A percentile compares a stretch with the other conserved stretches of the same genome.
Evolutionary conservation across 305 asterid genomes (phyloP).

Genomic region (Fraxinus nigra): DNA sequence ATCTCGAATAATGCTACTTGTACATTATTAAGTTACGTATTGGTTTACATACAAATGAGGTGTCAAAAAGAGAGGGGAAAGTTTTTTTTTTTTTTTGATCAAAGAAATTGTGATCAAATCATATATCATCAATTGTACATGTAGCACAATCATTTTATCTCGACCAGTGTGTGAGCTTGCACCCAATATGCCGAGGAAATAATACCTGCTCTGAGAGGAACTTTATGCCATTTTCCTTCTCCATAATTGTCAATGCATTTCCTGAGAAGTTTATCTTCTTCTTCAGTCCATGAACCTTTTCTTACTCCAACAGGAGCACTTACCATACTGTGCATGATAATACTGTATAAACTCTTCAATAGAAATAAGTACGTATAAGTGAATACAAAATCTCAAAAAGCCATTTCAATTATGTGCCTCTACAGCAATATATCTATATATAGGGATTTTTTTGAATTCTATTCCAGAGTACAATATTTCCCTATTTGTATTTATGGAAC

Average conservation of each 20-base stretch:
- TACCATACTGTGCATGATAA: neutral
- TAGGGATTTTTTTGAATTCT: neutral
- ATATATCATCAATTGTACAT: too few species aligned
- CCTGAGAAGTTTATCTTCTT: constrained; percentile 28
- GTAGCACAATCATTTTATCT: too few species aligned
- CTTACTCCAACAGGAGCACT: constrained; percentile 14
- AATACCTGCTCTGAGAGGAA: constrained; percentile 31
- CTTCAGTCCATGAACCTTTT: constrained; percentile 36
- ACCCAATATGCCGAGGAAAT: too few species aligned
- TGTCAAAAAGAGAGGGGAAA: too few species aligned
- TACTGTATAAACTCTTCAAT: too few species aligned
- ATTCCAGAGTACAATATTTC: neutral
- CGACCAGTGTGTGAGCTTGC: too few species aligned
- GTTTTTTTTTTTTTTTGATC: too few species aligned
- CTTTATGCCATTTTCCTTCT: constrained; percentile 44
- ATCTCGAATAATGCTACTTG: too few species aligned
- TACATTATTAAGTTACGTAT: too few species aligned
- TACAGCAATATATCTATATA: neutral
- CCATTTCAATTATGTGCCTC: neutral
- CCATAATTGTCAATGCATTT: constrained; percentile 29
- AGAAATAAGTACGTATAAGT: neutral
- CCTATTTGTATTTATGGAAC: too few species aligned
- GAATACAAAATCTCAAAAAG: neutral
- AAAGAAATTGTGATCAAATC: too few species aligned
- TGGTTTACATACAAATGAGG: too few species aligned